Conservation (phyloP, 768 basidiomycete species). For the Zangia roseola region DNA sequence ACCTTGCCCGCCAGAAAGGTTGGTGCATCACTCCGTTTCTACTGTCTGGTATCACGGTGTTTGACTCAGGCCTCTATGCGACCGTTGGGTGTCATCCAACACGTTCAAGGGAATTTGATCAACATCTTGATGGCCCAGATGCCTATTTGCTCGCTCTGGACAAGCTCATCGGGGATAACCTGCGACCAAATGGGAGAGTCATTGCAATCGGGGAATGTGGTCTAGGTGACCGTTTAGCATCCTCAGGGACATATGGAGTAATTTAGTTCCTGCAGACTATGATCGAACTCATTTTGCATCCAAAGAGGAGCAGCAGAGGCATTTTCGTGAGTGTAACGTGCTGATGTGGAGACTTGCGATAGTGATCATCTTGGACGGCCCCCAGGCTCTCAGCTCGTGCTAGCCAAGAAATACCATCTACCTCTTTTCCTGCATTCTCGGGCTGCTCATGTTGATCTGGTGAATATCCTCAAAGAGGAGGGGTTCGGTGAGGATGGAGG, state of each 20-base stretch:
- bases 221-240: constrained; percentile 45
- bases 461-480: constrained; percentile 60
- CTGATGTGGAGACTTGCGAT: neutral
- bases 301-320: constrained; percentile 54
- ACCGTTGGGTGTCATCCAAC: constrained; percentile 85
- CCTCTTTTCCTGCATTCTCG: constrained; percentile 83
- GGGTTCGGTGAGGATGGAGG: constrained; percentile 63
- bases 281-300: constrained; percentile 69
- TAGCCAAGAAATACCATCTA: constrained; percentile 70
- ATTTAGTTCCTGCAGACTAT: constrained; percentile 51
- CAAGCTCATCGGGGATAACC: constrained; percentile 46
- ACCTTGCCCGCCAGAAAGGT: constrained; percentile 61
- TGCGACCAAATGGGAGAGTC: constrained; percentile 54
- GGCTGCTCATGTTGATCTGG: constrained; percentile 70
- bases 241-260: neutral
- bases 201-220: constrained; percentile 83
- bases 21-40: constrained; percentile 1
- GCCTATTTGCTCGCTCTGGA: constrained; percentile 63
- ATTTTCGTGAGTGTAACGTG: constrained; percentile 53
- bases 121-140: constrained; percentile 51
- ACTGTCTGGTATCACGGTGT: neutral
- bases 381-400: constrained; percentile 51
- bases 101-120: constrained; percentile 65
- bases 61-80: constrained; percentile 54
- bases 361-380: neutral